Evolutionary conservation across 208 protist species (phyloP).

Genomic region (Tritrichomonas musculus): DNA sequence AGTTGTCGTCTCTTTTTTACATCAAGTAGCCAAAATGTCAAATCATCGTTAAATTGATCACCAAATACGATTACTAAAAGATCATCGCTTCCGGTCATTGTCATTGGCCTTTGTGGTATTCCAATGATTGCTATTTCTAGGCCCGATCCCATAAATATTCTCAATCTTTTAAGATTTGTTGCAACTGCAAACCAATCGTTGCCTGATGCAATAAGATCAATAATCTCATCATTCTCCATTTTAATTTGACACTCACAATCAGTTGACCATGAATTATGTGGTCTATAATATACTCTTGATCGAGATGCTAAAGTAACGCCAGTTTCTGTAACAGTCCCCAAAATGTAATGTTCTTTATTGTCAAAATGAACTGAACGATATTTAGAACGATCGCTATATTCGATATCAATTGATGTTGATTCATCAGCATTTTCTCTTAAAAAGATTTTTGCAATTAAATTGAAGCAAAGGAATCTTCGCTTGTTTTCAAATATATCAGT

Average conservation of each 20-base stretch:
- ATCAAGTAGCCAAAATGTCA: not conserved
- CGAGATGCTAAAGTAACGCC: not conserved
- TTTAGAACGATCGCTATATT: not conserved
- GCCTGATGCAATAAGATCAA: not conserved
- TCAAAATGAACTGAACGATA: not conserved
- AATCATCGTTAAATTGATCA: not conserved
- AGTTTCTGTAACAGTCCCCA: not conserved
- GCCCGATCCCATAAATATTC: not conserved
- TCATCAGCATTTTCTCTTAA: constrained; percentile 6
- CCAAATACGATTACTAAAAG: not conserved
- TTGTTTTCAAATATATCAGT: not conserved
- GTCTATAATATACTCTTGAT: not conserved
- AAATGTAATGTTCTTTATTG: not conserved
- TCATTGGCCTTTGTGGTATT: not conserved
- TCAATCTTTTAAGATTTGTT: not conserved
- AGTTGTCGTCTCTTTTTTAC: not conserved
- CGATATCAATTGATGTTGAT: not conserved
- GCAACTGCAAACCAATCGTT: not conserved
- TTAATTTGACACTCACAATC: not conserved
- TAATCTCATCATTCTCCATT: not conserved
- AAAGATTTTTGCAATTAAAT: not conserved
- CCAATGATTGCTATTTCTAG: not conserved
- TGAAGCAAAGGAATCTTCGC: not conserved
- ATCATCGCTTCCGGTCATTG: not conserved
- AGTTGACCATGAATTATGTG: not conserved